Percentiles rank a stretch among this genome's conserved stretches.
These are phyloP conservation scores for Podaxis sp. DNA, from an alignment of 768 basidiomycete genomes.

Conservation along the genomic window DNA sequence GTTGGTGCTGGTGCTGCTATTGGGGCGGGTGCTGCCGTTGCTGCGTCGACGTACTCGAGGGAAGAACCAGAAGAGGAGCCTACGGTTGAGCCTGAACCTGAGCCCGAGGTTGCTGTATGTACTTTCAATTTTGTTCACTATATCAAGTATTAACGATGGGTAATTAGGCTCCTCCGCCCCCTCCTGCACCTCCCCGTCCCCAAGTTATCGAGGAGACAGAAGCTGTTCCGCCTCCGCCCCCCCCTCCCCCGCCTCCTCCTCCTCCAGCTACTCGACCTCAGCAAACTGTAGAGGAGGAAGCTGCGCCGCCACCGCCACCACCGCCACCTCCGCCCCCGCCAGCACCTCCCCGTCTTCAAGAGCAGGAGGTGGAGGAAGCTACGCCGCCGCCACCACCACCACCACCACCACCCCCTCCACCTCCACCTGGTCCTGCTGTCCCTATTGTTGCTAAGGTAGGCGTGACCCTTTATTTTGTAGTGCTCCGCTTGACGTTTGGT, in stretches of 20 bases:
- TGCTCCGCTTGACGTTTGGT: neutral
- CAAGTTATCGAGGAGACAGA: conserved; percentile 20
- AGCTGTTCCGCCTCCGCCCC: conserved; percentile 25
- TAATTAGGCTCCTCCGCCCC: conserved; percentile 31
- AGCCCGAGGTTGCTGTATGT: conserved; percentile 21
- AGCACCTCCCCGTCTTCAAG: conserved; percentile 21
- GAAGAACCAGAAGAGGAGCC: conserved; percentile 21
- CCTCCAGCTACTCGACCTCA: conserved; percentile 29
- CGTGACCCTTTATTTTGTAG: neutral
- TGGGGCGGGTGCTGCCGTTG: conserved; percentile 24
- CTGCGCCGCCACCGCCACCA: conserved; percentile 23
- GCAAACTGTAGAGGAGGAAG: conserved; percentile 17
- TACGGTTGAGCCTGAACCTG: conserved; percentile 12
- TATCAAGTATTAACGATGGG: conserved; percentile 2
- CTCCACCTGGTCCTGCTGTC: conserved; percentile 46
- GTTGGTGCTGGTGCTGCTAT: conserved; percentile 29
- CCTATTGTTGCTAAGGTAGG: conserved; percentile 31
- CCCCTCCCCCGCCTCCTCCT: conserved; percentile 32
- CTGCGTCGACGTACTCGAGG: conserved; percentile 25
- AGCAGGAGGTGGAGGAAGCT: conserved; percentile 20
- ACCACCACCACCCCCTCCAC: conserved; percentile 37
- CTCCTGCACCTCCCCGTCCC: conserved; percentile 30
- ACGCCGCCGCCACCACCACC: conserved; percentile 29
- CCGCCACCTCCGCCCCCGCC: conserved; percentile 34
- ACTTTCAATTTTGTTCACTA: neutral